phyloP scores from a whole-genome alignment of 1,284 basidiomycete genomes.

The Pisolithus thermaeus region DNA sequence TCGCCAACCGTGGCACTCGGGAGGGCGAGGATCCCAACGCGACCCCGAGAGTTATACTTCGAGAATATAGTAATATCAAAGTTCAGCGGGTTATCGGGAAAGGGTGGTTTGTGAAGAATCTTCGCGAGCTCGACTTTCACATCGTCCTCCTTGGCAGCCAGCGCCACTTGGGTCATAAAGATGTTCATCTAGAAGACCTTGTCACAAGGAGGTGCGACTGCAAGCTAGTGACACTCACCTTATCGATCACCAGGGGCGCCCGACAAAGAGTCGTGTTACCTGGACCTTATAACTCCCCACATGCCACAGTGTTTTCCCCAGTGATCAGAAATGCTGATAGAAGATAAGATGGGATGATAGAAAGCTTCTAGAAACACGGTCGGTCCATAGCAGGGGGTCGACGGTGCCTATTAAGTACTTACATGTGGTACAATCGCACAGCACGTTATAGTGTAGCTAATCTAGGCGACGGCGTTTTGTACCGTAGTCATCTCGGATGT shows the following conservation, averaged over 20 bases:
- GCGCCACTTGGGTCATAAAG: slow-evolving; percentile 27
- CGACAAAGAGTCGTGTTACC: background rate
- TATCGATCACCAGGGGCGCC: background rate
- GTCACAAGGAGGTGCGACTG: background rate
- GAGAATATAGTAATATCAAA: slow-evolving; percentile 31
- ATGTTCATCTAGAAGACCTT: slow-evolving; percentile 27
- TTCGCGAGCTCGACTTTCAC: slow-evolving; percentile 30
- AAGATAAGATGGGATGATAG: background rate
- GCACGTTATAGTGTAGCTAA: slow-evolving; percentile 15
- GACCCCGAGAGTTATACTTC: slow-evolving; percentile 17
- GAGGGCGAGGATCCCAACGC: slow-evolving; percentile 28
- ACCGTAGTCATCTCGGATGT: slow-evolving; percentile 29
- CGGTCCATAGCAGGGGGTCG: background rate
- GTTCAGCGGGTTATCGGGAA: slow-evolving; percentile 23
- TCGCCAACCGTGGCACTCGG: slow-evolving; percentile 17
- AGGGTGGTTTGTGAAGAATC: slow-evolving; percentile 32
- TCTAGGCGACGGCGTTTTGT: slow-evolving; percentile 38
- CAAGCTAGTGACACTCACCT: background rate
- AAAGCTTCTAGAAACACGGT: background rate
- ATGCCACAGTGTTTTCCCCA: background rate
- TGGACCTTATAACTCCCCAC: too few relatives aligned
- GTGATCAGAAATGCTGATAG: background rate
- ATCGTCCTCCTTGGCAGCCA: slow-evolving; percentile 26
- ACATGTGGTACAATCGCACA: background rate
- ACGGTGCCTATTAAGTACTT: slow-evolving; percentile 3